phyloP scores from a whole-genome alignment of 768 basidiomycete species.

The Termitomyces sp. region DNA sequence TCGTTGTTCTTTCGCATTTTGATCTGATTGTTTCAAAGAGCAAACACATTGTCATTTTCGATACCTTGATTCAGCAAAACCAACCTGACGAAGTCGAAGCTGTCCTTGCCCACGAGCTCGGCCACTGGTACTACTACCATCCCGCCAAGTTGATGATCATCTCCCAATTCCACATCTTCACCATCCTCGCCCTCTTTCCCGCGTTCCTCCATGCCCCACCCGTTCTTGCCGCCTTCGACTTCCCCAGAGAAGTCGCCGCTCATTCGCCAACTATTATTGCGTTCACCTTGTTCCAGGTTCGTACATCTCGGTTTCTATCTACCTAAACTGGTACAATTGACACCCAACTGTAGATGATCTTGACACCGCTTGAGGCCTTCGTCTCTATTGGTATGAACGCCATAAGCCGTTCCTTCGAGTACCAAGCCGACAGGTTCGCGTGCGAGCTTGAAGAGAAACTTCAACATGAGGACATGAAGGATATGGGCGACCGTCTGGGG shows the following conservation, averaged over 20 bases:
- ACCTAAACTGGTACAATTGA: background rate
- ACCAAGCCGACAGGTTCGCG: constrained; percentile 88
- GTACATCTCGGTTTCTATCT: background rate
- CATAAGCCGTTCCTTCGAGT: constrained; percentile 84
- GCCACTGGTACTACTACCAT: constrained; percentile 94
- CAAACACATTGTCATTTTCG: constrained; percentile 96
- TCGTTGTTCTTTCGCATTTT: background rate
- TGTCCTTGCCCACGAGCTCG: constrained; percentile 95
- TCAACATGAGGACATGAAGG: constrained; percentile 55
- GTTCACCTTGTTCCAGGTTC: constrained; percentile 79
- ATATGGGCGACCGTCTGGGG: constrained; percentile 84
- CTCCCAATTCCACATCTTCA: constrained; percentile 85
- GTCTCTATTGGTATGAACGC: constrained; percentile 75
- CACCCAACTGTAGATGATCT: constrained; percentile 54
- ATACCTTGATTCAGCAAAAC: constrained; percentile 91
- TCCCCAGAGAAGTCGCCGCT: constrained; percentile 58
- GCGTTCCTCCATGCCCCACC: constrained; percentile 82
- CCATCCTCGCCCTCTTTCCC: constrained; percentile 84
- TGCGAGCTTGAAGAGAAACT: constrained; percentile 61
- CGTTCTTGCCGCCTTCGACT: constrained; percentile 78
- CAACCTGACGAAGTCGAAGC: constrained; percentile 93
- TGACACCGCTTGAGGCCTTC: constrained; percentile 75
- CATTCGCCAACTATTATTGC: constrained; percentile 79
- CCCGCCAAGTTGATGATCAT: constrained; percentile 85
- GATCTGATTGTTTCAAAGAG: constrained; percentile 38